Percentiles rank a stretch among this genome's conserved stretches.
Evolutionary conservation across 2,329 filamentous ascomycete species (phyloP).

Genomic region (Neofusicoccum parvum): DNA sequence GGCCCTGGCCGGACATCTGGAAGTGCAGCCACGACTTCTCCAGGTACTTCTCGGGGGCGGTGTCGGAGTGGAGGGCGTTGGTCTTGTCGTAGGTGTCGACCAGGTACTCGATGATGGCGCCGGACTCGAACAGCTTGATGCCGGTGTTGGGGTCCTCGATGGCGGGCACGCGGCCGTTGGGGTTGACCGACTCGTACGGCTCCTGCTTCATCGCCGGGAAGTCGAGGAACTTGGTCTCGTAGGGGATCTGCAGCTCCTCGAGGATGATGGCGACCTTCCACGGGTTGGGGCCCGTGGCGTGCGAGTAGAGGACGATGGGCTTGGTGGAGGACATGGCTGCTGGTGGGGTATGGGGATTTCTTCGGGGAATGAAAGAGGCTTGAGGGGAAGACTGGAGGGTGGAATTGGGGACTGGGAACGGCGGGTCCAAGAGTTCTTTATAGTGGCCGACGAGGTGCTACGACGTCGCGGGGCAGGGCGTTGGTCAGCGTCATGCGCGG

Average conservation of each 20-base stretch:
- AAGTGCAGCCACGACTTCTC: conserved; percentile 49
- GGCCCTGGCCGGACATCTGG: conserved; percentile 51
- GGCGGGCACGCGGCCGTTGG: conserved; percentile 46
- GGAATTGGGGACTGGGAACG: no score
- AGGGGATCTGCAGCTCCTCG: conserved; percentile 47
- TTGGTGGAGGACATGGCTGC: conserved; percentile 19
- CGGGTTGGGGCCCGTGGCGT: conserved; percentile 36
- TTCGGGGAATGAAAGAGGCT: no score
- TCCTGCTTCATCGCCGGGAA: conserved; percentile 43
- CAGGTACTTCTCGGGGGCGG: conserved; percentile 37
- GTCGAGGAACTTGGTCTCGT: conserved; percentile 41
- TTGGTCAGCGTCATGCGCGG: neutral
- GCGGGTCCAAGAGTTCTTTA: neutral
- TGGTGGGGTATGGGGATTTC: neutral
- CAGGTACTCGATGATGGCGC: conserved; percentile 49
- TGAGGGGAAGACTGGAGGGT: neutral
- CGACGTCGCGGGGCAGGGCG: neutral
- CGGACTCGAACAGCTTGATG: conserved; percentile 46
- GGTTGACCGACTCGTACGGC: conserved; percentile 41
- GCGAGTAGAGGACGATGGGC: conserved; percentile 21
- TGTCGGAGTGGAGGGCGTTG: conserved; percentile 39
- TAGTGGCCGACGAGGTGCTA: neutral
- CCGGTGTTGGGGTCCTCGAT: conserved; percentile 50
- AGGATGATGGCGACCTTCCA: conserved; percentile 50
- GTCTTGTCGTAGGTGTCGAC: conserved; percentile 49